A percentile compares a stretch with the other conserved stretches of the same genome.
These are phyloP conservation scores for Quercus suber DNA, from an alignment of 306 rosid species.

Conservation along the genomic window DNA sequence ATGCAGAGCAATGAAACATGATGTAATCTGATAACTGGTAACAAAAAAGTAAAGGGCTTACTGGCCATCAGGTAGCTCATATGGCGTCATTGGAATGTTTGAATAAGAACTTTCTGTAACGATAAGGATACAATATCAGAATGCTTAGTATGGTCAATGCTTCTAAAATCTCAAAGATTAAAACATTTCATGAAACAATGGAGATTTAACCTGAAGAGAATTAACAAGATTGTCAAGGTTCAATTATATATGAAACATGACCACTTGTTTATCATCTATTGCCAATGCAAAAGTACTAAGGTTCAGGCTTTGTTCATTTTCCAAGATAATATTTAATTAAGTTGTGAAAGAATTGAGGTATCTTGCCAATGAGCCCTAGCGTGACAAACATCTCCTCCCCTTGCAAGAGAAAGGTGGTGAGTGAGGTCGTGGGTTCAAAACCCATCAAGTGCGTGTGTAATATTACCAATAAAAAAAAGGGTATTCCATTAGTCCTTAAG, in stretches of 20 bases:
- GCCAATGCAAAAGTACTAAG: background rate
- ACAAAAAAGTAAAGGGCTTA: conserved; percentile 47
- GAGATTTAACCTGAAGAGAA: conserved; percentile 10
- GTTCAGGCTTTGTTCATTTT: background rate
- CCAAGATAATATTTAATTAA: background rate
- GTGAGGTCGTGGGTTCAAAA: no score
- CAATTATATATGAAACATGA: background rate
- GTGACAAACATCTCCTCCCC: no score
- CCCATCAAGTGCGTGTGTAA: no score
- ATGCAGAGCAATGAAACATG: conserved; percentile 11
- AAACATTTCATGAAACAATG: conserved; percentile 21
- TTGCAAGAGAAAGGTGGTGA: no score
- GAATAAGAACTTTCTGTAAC: conserved; percentile 84
- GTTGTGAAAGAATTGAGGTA: background rate
- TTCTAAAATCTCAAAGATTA: conserved; percentile 14
- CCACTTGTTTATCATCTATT: background rate
- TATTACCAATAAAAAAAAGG: no score
- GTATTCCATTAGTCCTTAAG: background rate
- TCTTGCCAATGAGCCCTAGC: background rate
- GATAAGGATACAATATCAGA: conserved; percentile 18
- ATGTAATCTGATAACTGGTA: background rate
- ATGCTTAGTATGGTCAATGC: conserved; percentile 4
- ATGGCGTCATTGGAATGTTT: conserved; percentile 93
- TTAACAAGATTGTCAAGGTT: conserved; percentile 4
- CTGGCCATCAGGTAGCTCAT: conserved; percentile 99